These are phyloP conservation scores for Nannochloris sp. DNA, from an alignment of 139 green algal species.

Conservation along the genomic window DNA sequence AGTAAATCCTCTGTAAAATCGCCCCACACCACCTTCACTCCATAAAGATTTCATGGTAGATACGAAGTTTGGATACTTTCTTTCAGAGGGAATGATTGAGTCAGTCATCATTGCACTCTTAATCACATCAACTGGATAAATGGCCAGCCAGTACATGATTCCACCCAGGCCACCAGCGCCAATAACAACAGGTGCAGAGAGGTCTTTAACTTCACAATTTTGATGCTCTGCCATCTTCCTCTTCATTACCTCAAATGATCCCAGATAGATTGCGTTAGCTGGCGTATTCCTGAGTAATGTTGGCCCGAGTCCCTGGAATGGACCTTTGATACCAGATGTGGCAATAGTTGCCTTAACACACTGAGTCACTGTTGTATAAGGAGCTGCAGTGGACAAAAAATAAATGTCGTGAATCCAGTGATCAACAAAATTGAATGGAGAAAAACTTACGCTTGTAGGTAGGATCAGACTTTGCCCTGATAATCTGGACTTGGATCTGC, in stretches of 20 bases:
- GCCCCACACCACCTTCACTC: slow-evolving; percentile 61
- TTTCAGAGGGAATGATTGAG: slow-evolving; percentile 51
- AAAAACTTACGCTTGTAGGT: slow-evolving; percentile 66
- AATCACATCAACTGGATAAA: slow-evolving; percentile 87
- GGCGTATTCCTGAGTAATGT: slow-evolving; percentile 86
- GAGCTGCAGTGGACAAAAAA: slow-evolving; percentile 37
- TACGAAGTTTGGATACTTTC: slow-evolving; percentile 59
- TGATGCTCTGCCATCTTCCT: slow-evolving; percentile 26
- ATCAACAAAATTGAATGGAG: background rate
- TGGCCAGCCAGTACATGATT: slow-evolving; percentile 75
- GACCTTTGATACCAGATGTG: slow-evolving; percentile 65
- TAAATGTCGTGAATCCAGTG: background rate
- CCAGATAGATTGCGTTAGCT: slow-evolving; percentile 88
- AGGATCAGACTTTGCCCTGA: slow-evolving; percentile 63
- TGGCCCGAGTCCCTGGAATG: slow-evolving; percentile 75
- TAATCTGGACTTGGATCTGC: slow-evolving; percentile 90
- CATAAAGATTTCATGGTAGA: slow-evolving; percentile 54
- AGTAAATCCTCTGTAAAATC: slow-evolving; percentile 86
- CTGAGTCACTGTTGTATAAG: slow-evolving; percentile 67
- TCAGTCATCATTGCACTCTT: slow-evolving; percentile 87
- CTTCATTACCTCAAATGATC: slow-evolving; percentile 88
- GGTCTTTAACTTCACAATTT: slow-evolving; percentile 21
- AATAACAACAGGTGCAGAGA: slow-evolving; percentile 21
- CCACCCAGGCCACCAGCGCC: slow-evolving; percentile 59
- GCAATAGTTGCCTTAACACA: slow-evolving; percentile 59